A percentile compares a stretch with the other conserved stretches of the same genome.
phyloP scores from a whole-genome alignment of 1,284 basidiomycete genomes.

The Flammula alnicola region DNA sequence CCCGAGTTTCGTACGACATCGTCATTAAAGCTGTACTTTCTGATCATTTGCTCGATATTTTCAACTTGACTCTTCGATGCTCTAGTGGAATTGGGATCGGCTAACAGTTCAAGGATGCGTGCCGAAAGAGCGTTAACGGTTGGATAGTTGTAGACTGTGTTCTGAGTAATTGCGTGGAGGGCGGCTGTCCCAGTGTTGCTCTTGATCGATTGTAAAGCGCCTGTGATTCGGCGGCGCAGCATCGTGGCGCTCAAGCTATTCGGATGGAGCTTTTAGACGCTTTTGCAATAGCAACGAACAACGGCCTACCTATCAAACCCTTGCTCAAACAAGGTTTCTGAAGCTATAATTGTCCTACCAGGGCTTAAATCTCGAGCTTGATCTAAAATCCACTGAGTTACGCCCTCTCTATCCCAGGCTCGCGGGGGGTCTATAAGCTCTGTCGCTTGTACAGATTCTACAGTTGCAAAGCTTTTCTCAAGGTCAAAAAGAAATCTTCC shows the following conservation, averaged over 20 bases:
- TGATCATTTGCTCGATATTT: constrained; percentile 7
- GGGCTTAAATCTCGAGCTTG: constrained; percentile 30
- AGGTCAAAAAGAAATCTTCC: too few species aligned
- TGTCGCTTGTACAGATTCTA: constrained; percentile 30
- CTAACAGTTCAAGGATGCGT: constrained; percentile 3
- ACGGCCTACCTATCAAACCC: constrained; percentile 44
- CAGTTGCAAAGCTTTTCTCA: too few species aligned
- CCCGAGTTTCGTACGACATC: not conserved
- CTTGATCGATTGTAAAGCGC: constrained; percentile 36
- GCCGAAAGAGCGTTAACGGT: constrained; percentile 7
- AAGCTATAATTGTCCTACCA: constrained; percentile 17
- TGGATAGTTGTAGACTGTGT: constrained; percentile 11
- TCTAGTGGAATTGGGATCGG: not conserved
- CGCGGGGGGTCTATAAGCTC: constrained; percentile 26
- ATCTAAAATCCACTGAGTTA: constrained; percentile 33
- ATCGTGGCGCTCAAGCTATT: constrained; percentile 37
- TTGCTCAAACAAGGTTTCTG: constrained; percentile 38
- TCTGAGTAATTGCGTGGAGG: constrained; percentile 3
- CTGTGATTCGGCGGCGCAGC: constrained; percentile 34
- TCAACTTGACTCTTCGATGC: constrained; percentile 2
- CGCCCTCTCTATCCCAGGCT: constrained; percentile 26
- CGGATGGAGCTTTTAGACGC: too few species aligned
- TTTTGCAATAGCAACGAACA: too few species aligned
- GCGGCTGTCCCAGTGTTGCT: constrained; percentile 19
- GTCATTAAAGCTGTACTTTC: constrained; percentile 4